Base-by-base conservation (phyloP, 805 yeast genomes). In the Wickerhamiella qilinensis region DNA sequence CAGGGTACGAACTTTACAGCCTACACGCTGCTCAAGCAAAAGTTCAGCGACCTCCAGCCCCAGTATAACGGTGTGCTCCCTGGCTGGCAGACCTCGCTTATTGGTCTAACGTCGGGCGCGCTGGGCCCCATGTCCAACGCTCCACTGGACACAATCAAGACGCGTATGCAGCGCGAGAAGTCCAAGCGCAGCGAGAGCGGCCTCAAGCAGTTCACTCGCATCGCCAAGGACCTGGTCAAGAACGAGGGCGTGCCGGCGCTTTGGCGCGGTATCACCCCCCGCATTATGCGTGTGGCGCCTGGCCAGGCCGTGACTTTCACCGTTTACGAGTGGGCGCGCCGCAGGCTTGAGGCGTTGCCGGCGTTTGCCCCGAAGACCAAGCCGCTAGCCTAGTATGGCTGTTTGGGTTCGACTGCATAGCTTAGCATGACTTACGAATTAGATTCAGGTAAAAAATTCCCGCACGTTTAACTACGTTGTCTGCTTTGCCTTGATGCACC, bases 271-370 rank as follows among this genome's bases (percentile, higher is more conserved):
- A 88, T 88, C 56, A 85, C 96, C 19, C 98, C 98, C 51, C 78
- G 98, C 66, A 88, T 88, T 50, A 86, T 88, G 93, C 79, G 98
- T 65, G 98, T 88, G 38, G 98, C 98, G 11, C 96, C 98, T 19
- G 98, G 98, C 45, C 98, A 88, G 64, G 96, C 97, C 40, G 97
- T 88, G 41, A 91, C 96, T 15, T 88, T 88, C 65, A 91, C 97
- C 6, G 94, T 91, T 33, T 88, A 88, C 61, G 98, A 88, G 64
- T 78, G 68, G 55, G 80, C 84, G 57, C 79, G 85, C 60, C 72
- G 68, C 18, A 64, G 67, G 36, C 68, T 86, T 57, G 79, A 55
- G 30, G 44, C 48, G 40, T 33, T 47, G 30, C 53, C 53, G n/a
- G 44, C 43, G 14, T 40, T 51, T 36, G 36, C 36, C 12, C 36